These are phyloP conservation scores for Parsonsia alboflavescens DNA, from an alignment of 257 asterid species.

Conservation along the genomic window DNA sequence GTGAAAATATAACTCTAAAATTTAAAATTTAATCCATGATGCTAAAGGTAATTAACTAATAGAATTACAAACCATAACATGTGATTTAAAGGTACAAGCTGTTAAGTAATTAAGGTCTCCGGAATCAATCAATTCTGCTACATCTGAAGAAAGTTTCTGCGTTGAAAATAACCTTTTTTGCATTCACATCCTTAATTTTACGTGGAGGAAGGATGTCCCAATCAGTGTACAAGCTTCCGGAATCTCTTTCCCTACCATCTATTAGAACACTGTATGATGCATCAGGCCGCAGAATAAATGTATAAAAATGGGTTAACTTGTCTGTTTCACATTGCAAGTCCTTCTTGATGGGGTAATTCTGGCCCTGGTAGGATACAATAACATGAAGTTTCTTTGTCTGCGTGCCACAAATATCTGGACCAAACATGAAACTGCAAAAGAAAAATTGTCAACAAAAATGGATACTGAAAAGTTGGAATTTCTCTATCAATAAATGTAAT, in stretches of 20 bases:
- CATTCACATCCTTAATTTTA: conserved; percentile 63
- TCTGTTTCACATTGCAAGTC: conserved; percentile 90
- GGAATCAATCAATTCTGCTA: neutral
- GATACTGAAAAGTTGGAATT: neutral
- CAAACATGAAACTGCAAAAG: conserved; percentile 81
- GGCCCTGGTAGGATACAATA: conserved; percentile 78
- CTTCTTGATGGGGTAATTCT: conserved; percentile 82
- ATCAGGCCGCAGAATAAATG: conserved; percentile 90
- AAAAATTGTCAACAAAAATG: conserved; percentile 13
- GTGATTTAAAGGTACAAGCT: neutral
- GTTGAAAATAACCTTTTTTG: conserved; percentile 55
- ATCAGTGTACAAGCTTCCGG: conserved; percentile 90
- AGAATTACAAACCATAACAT: neutral
- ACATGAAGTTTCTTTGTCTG: conserved; percentile 87
- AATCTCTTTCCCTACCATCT: conserved; percentile 84
- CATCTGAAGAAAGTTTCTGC: neutral
- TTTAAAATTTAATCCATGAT: neutral
- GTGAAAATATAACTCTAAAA: neutral
- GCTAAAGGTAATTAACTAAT: neutral
- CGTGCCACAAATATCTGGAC: conserved; percentile 96
- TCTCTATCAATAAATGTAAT: neutral
- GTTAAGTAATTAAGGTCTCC: neutral
- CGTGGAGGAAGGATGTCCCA: conserved; percentile 94
- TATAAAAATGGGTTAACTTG: conserved; percentile 82
- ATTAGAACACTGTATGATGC: conserved; percentile 71